Evolutionary conservation across 805 yeast species (phyloP).

Genomic region (Torulaspora gathmanii): DNA sequence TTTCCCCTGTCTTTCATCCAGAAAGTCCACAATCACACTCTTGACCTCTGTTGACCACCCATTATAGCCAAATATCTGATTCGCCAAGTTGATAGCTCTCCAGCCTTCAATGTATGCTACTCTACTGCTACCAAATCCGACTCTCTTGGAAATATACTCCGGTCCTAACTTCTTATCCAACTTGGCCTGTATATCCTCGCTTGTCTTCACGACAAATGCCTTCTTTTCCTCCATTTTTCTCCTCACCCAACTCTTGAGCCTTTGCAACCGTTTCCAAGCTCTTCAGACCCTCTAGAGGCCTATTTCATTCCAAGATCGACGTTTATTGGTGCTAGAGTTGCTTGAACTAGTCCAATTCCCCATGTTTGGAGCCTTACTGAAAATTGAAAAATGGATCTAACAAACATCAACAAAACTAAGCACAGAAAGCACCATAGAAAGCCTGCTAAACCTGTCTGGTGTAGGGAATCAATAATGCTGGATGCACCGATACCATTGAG

Average conservation of each 20-base stretch:
- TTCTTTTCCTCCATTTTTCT: conserved; percentile 26
- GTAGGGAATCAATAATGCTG: conserved; percentile 7
- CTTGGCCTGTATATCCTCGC: conserved; percentile 37
- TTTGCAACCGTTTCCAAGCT: not conserved
- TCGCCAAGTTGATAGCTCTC: conserved; percentile 75
- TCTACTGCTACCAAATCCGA: conserved; percentile 66
- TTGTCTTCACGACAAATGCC: conserved; percentile 9
- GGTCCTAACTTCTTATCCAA: conserved; percentile 58
- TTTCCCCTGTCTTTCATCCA: conserved; percentile 58
- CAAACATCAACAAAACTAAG: conserved; percentile 7
- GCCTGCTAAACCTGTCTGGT: not conserved
- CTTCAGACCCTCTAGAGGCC: not conserved
- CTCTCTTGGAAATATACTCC: conserved; percentile 68
- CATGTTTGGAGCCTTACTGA: conserved; percentile 4
- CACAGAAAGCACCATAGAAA: not conserved
- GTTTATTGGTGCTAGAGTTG: conserved; percentile 3
- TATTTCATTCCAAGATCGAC: not conserved
- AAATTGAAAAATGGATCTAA: conserved; percentile 8
- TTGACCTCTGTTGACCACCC: conserved; percentile 78
- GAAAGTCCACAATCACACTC: conserved; percentile 60
- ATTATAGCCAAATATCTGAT: conserved; percentile 75
- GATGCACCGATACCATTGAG: conserved; percentile 17
- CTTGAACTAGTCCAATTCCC: conserved; percentile 4
- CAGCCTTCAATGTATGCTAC: conserved; percentile 80
- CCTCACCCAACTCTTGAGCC: not conserved